These are phyloP conservation scores for Neurospora sp. DNA, from an alignment of 495 filamentous ascomycete species.

Conservation along the genomic window DNA sequence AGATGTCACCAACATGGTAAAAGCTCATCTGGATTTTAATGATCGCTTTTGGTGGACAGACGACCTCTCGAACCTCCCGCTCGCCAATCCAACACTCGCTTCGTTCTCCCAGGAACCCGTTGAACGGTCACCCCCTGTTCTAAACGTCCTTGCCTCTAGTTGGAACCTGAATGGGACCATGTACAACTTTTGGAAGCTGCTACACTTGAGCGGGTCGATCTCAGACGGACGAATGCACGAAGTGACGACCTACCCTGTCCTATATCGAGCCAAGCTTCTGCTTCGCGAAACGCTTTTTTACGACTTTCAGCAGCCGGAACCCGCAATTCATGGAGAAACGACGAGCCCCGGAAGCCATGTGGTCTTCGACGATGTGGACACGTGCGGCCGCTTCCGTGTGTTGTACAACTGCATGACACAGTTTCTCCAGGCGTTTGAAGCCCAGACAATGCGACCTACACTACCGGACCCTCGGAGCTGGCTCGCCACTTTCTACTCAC, in stretches of 20 bases:
- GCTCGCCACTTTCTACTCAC: slow-evolving; percentile 36
- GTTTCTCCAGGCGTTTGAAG: slow-evolving; percentile 38
- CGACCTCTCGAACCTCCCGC: slow-evolving; percentile 34
- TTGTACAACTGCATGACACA: slow-evolving; percentile 38
- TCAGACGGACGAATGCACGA: slow-evolving; percentile 32
- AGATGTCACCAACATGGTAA: slow-evolving; percentile 29
- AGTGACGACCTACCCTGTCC: slow-evolving; percentile 28
- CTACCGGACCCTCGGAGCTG: slow-evolving; percentile 30
- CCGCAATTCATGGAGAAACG: slow-evolving; percentile 33
- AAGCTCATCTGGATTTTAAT: slow-evolving; percentile 33
- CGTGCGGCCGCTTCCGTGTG: slow-evolving; percentile 32
- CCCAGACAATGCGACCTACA: slow-evolving; percentile 24
- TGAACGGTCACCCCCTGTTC: slow-evolving; percentile 31
- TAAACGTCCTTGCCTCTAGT: slow-evolving; percentile 34
- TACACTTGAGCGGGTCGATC: slow-evolving; percentile 32
- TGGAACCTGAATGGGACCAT: slow-evolving; percentile 34
- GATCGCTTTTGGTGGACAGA: slow-evolving; percentile 45
- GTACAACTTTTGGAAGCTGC: slow-evolving; percentile 37
- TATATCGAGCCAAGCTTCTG: slow-evolving; percentile 39
- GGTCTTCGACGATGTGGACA: slow-evolving; percentile 33
- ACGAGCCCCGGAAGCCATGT: slow-evolving; percentile 24
- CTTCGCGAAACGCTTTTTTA: slow-evolving; percentile 40
- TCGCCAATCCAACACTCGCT: slow-evolving; percentile 29
- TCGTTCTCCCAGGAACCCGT: slow-evolving; percentile 29
- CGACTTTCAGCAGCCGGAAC: slow-evolving; percentile 36